These are phyloP conservation scores for Bjerkandera adusta DNA, from an alignment of 1,284 basidiomycete species.

Conservation along the genomic window DNA sequence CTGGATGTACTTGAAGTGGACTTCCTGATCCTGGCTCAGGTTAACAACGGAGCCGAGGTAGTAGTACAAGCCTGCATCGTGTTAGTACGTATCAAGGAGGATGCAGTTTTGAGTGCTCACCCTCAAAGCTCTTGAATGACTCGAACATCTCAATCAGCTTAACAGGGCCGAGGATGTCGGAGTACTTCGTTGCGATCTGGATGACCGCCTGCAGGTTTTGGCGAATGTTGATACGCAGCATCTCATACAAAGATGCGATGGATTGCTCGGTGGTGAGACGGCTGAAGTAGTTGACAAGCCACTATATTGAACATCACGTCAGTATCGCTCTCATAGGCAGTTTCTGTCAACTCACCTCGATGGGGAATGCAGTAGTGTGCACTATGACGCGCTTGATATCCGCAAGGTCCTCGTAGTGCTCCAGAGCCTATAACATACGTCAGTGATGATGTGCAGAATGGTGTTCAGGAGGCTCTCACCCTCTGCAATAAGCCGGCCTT, in stretches of 20 bases:
- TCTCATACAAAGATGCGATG: slow-evolving; percentile 94
- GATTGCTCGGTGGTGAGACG: slow-evolving; percentile 98
- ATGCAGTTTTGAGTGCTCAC: slow-evolving; percentile 32
- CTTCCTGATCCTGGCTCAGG: slow-evolving; percentile 93
- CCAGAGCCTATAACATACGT: slow-evolving; percentile 71
- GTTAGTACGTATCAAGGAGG: not conserved
- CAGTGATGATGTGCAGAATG: slow-evolving; percentile 11
- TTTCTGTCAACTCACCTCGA: slow-evolving; percentile 57
- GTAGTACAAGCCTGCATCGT: slow-evolving; percentile 86
- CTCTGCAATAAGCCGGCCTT: slow-evolving; percentile 96
- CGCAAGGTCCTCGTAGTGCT: slow-evolving; percentile 96
- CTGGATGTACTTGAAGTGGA: slow-evolving; percentile 99
- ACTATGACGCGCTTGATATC: slow-evolving; percentile 99
- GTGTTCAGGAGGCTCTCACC: slow-evolving; percentile 39
- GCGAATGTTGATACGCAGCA: slow-evolving; percentile 96
- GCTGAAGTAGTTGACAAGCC: slow-evolving; percentile 98
- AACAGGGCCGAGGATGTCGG: slow-evolving; percentile 95
- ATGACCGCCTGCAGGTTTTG: slow-evolving; percentile 98
- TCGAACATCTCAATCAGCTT: slow-evolving; percentile 99
- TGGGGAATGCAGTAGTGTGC: slow-evolving; percentile 84
- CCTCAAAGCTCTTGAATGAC: slow-evolving; percentile 97
- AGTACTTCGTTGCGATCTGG: slow-evolving; percentile 99
- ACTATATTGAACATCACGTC: slow-evolving; percentile 42
- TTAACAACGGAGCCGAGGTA: slow-evolving; percentile 98
- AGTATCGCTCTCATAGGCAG: not conserved